Evolutionary conservation across 2,329 filamentous ascomycete genomes (phyloP), one percentile per base, ranked within the genome.

Genomic region (Hypoxylon sp.): DNA sequence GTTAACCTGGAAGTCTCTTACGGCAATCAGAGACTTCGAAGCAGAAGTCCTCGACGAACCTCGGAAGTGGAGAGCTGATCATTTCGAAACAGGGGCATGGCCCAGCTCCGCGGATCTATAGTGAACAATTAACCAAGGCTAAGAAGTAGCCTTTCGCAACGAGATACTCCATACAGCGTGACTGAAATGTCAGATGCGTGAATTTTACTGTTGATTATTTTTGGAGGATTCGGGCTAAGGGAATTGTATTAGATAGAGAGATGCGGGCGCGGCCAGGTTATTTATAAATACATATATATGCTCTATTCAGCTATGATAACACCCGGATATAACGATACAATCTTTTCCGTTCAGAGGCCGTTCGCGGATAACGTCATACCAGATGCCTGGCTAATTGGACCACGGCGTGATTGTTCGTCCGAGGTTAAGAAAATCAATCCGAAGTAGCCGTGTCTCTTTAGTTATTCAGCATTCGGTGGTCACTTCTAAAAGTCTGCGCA

Each of bases 21-120:
- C 1, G 66, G 58, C 30, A 67, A 62, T 33, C 63, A 71, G 53
- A 71, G 72, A 22, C 53, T 68, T 14, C 66, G 73, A 31, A 74
- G 72, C 30, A 66, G 73, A 55, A 75, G 73, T 57, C 73, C 72
- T 30, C 72, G 69, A 50, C n/a, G 53, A 44, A 22, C 31, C 48
- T 44, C 40, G 7, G 40, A 60, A n/a, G 6, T 17, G 10, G 58
- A 64, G 5, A 58, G 37, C 30, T 37, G 6, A 44, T 44, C 5
- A 8, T 10, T n/a, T 20, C 8, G 8, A 44, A 44, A 0, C 7
- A 22, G 40, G 40, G 2, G 40, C 8, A 44, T 20, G 11, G 7
- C 11, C 17, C 3, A 10, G 17, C n/a, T 22, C 17, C 17, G 11
- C 20, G 40, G 40, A 22, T 6, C 17, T 22, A 44, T 17, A 17